Percentiles rank a stretch among this genome's conserved stretches.
Conservation (phyloP, 441 rosid genomes). For the Biscutella laevigata region DNA sequence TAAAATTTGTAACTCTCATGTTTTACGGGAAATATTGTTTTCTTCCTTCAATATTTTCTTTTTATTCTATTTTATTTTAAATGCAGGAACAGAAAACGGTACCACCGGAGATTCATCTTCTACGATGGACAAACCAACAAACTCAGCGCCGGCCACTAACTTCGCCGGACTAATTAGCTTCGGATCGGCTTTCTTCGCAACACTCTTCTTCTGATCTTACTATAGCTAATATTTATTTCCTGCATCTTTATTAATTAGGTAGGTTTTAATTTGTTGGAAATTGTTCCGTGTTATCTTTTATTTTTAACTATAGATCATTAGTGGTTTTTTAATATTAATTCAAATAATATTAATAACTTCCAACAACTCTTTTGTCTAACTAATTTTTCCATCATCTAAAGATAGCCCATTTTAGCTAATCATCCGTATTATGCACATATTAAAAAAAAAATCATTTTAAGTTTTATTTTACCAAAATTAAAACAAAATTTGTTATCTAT, state of each 20-base stretch:
- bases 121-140: constrained; percentile 14
- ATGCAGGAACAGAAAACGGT: constrained; percentile 8
- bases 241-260: constrained; percentile 12
- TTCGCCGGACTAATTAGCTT: constrained; percentile 17
- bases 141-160: constrained; percentile 19
- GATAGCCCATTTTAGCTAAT: too few relatives aligned
- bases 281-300: constrained; percentile 10
- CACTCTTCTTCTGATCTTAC: constrained; percentile 18
- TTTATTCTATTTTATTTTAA: background rate
- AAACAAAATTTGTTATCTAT: too few relatives aligned
- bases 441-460: too few relatives aligned
- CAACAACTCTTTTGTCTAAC: constrained; percentile 19
- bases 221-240: background rate
- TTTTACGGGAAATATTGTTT: background rate
- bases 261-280: constrained; percentile 10
- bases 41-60: background rate
- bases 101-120: constrained; percentile 16
- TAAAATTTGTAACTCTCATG: background rate
- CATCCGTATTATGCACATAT: too few relatives aligned
- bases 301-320: background rate
- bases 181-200: constrained; percentile 16
- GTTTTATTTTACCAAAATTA: too few relatives aligned
- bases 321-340: too few relatives aligned
- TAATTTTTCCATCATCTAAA: too few relatives aligned
- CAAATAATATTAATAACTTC: constrained; percentile 17